phyloP scores from a whole-genome alignment of 2,329 filamentous ascomycete genomes.

The Penicillium sp. region DNA sequence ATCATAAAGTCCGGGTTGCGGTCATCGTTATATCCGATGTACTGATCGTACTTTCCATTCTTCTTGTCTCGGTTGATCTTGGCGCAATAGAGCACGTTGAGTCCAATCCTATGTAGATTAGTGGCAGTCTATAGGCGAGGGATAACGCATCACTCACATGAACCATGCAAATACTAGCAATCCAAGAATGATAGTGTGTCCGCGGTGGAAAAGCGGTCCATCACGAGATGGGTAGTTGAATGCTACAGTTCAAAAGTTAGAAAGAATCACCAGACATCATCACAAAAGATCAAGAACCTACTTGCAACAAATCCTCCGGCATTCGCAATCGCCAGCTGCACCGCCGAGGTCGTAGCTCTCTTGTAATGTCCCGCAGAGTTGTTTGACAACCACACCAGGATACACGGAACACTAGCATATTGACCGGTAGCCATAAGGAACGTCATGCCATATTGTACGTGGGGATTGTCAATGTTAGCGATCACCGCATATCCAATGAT shows the following conservation, averaged over 20 bases:
- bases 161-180: slow-evolving; percentile 62
- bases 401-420: slow-evolving; percentile 60
- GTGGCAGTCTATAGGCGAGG: not conserved
- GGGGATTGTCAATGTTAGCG: slow-evolving; percentile 51
- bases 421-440: slow-evolving; percentile 64
- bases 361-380: slow-evolving; percentile 69
- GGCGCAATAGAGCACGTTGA: slow-evolving; percentile 59
- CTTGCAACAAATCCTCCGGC: slow-evolving; percentile 64
- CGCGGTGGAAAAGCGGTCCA: slow-evolving; percentile 56
- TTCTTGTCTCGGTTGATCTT: slow-evolving; percentile 63
- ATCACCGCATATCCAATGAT: slow-evolving; percentile 65
- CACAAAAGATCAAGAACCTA: slow-evolving; percentile 26
- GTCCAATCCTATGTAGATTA: slow-evolving; percentile 47
- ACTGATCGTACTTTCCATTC: slow-evolving; percentile 57
- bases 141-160: slow-evolving; percentile 49
- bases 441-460: slow-evolving; percentile 62
- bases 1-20: slow-evolving; percentile 60
- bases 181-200: slow-evolving; percentile 60
- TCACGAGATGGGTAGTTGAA: slow-evolving; percentile 60
- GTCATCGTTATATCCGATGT: slow-evolving; percentile 58
- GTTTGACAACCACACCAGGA: slow-evolving; percentile 64
- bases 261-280: no score
- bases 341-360: slow-evolving; percentile 61
- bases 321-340: slow-evolving; percentile 65
- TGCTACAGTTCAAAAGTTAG: not conserved